A percentile compares a stretch with the other conserved stretches of the same genome.
phyloP scores from a whole-genome alignment of 2,329 filamentous ascomycete genomes.

The Lachnellula cervina region DNA sequence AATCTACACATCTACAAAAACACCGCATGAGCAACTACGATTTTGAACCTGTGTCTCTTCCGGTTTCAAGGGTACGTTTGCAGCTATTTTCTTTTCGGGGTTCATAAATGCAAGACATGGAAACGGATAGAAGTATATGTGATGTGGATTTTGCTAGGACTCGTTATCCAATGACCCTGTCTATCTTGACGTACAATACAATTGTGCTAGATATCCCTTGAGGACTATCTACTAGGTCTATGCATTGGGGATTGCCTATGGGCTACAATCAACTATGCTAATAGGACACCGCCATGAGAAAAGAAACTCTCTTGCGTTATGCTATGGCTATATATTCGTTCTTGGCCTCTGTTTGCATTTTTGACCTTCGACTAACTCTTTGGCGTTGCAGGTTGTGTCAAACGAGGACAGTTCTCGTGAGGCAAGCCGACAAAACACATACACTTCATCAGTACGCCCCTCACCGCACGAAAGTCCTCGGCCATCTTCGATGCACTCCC shows the following conservation, averaged over 20 bases:
- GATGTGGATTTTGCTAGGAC: background rate
- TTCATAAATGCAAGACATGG: background rate
- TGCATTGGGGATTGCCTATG: constrained; percentile 9
- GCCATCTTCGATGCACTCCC: constrained; percentile 72
- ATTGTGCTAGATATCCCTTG: constrained; percentile 6
- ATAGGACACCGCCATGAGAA: background rate
- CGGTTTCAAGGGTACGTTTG: constrained; percentile 69
- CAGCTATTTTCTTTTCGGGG: background rate
- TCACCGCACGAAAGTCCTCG: constrained; percentile 66
- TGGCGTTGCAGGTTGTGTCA: constrained; percentile 48
- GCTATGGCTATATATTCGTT: constrained; percentile 13
- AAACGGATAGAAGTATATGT: background rate
- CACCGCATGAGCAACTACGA: constrained; percentile 79
- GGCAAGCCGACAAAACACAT: constrained; percentile 59
- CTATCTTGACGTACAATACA: constrained; percentile 4
- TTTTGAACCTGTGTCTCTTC: constrained; percentile 87
- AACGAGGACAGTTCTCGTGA: constrained; percentile 53
- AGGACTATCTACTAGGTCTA: constrained; percentile 1
- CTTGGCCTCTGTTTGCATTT: constrained; percentile 6
- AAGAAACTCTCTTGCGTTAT: constrained; percentile 16
- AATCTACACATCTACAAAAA: constrained; percentile 73
- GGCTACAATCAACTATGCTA: too few relatives aligned
- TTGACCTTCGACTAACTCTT: constrained; percentile 16
- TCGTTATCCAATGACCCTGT: too few relatives aligned
- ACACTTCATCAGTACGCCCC: constrained; percentile 57